These are phyloP conservation scores for Triadica sebifera DNA, from an alignment of 345 rosid genomes.

Conservation along the genomic window DNA sequence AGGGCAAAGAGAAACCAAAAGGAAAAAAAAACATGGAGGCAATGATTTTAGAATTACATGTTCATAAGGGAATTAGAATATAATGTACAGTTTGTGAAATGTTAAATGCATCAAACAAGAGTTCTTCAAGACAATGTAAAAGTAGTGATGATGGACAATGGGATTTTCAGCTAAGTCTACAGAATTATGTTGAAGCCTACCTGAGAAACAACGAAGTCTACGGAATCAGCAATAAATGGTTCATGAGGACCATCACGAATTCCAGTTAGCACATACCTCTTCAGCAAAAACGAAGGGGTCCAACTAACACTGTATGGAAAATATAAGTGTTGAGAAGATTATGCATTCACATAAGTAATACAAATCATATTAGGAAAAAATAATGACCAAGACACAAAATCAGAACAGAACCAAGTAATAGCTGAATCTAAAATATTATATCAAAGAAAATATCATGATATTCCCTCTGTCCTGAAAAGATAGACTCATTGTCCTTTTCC, in stretches of 20 bases:
- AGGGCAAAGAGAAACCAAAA: neutral
- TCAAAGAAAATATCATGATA: neutral
- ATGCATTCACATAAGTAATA: neutral
- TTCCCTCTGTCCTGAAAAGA: too few relatives aligned
- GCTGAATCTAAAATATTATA: neutral
- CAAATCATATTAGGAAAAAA: neutral
- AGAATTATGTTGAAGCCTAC: slow-evolving; percentile 44
- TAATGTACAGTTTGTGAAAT: neutral
- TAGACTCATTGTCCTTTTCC: too few relatives aligned
- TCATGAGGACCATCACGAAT: slow-evolving; percentile 96
- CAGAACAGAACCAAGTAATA: neutral
- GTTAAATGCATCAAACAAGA: neutral
- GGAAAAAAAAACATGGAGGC: neutral
- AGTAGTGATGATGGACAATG: neutral
- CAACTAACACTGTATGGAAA: slow-evolving; percentile 82
- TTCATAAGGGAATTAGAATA: neutral
- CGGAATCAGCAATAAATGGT: slow-evolving; percentile 99
- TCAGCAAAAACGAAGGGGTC: slow-evolving; percentile 94
- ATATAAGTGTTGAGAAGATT: neutral
- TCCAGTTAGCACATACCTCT: slow-evolving; percentile 85
- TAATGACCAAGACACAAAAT: neutral
- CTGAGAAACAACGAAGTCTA: slow-evolving; percentile 97
- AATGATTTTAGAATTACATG: neutral
- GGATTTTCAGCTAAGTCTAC: slow-evolving; percentile 55
- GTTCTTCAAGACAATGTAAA: neutral